These are phyloP conservation scores for Dactylellina drechsleri DNA, from an alignment of 2,329 filamentous ascomycete genomes.

Conservation along the genomic window DNA sequence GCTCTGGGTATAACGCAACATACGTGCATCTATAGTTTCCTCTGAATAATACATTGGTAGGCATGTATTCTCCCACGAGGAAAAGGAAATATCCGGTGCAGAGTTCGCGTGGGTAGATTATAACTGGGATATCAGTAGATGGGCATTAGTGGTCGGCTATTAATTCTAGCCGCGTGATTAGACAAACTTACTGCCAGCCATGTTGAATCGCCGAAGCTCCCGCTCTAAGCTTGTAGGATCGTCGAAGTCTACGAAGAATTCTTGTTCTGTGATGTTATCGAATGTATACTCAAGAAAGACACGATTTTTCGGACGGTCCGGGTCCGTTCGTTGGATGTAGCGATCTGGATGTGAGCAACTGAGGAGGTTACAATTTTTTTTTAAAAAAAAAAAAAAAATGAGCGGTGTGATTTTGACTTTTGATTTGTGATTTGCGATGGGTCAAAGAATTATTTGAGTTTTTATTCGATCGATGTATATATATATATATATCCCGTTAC, in stretches of 20 bases:
- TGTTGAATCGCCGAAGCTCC: background rate
- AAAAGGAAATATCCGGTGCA: background rate
- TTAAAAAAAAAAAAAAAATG: too few species aligned
- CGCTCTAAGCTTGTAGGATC: conserved; percentile 3
- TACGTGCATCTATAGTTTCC: background rate
- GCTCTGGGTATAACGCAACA: background rate
- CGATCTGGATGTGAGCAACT: too few species aligned
- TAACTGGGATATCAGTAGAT: background rate
- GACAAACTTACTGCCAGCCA: background rate
- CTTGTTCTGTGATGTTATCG: background rate
- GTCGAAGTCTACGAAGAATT: background rate
- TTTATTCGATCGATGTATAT: too few species aligned
- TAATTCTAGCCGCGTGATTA: too few species aligned
- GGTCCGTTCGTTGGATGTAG: background rate
- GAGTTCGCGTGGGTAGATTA: background rate
- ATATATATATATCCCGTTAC: too few species aligned
- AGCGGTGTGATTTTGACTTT: too few species aligned
- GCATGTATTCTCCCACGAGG: background rate
- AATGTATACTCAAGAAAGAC: background rate
- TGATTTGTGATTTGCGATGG: too few species aligned
- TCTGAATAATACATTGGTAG: conserved; percentile 2
- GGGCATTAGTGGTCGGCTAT: background rate
- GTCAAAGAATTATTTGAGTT: too few species aligned
- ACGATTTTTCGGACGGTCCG: background rate
- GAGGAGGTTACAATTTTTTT: too few species aligned